Base-by-base conservation (phyloP, 1,139 yeast species). In the Hansenula anomala region DNA sequence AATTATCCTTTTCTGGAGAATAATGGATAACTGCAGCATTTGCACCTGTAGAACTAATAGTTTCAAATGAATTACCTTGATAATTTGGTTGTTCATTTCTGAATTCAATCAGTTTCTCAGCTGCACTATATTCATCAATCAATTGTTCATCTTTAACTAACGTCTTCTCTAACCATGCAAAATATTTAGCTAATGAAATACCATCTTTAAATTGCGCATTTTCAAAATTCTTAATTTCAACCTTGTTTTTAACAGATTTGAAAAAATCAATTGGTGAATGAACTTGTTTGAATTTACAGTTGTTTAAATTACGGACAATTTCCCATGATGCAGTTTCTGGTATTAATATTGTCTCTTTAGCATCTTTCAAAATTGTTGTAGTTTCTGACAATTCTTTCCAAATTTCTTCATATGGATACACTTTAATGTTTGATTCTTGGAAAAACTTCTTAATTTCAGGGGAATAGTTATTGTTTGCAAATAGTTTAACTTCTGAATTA, bases 11-110 rank as follows among this genome's bases (percentile, higher is more conserved):
- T 4, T 71, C 67, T n/a, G 96, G 98, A 16, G 85, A 67, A 61
- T 94, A 94, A 61, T 94, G 99, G 47, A 94, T 88, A 12, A 92
- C 71, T 0, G 98, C 95, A 6, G 96, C 95, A 59, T 90, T 92
- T 12, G 95, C 74, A 4, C 98, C 98, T 0, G 95, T 78, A 1
- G 97, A 84, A 37, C 96, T 85, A 34, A 94, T 92, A 0, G 97
- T 89, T 43, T 84, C 90, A 59, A 92, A 94, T 1, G 97, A 87
- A 39, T 87, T 77, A 1, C 96, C 97, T 40, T 72, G 75, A 59
- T 82, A 94, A 50, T 81, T 65, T 38, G 67, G 67, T 53, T 79
- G 78, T 43, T 72, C 64, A 42, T 74, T 61, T 58, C 97, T 73
- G 57, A 86, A 79, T 49, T 75, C 76, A 31, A 67, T 63, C 40